A percentile compares a stretch with the other conserved stretches of the same genome.
phyloP scores from a whole-genome alignment of 352 stramenopile species.

The Thraustotheca clavata region DNA sequence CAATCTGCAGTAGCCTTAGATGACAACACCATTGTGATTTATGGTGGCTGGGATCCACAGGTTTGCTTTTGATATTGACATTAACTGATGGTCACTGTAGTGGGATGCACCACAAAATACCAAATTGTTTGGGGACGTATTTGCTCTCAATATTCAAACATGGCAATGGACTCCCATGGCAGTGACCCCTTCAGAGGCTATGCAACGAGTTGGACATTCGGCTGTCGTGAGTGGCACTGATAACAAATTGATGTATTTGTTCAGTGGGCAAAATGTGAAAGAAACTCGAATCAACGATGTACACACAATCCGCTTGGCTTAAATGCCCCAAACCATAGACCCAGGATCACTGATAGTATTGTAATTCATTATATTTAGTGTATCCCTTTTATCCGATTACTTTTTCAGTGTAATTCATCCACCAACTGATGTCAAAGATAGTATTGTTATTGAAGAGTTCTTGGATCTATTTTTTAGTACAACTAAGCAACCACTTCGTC shows the following conservation, averaged over 20 bases:
- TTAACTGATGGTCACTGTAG: constrained; percentile 24
- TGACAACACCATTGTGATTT: constrained; percentile 83
- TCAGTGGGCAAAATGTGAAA: constrained; percentile 74
- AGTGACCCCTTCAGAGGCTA: constrained; percentile 27
- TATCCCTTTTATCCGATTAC: no score
- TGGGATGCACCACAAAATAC: constrained; percentile 26
- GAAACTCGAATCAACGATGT: constrained; percentile 81
- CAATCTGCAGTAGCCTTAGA: constrained; percentile 85
- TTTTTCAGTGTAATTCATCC: no score
- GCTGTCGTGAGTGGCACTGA: constrained; percentile 49
- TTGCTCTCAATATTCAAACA: constrained; percentile 83
- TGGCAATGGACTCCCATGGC: constrained; percentile 84
- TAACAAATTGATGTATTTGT: constrained; percentile 65
- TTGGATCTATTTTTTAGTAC: no score
- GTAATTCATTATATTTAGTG: no score
- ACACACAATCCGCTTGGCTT: constrained; percentile 44
- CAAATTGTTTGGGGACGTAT: constrained; percentile 84
- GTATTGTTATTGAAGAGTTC: no score
- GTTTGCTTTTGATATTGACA: constrained; percentile 22
- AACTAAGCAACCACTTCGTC: no score
- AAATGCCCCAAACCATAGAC: no score
- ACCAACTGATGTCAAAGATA: no score
- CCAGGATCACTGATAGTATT: no score
- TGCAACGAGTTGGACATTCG: constrained; percentile 76
- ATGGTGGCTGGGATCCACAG: constrained; percentile 92